These are phyloP conservation scores for Hymenoscyphus occultus DNA, from an alignment of 2,329 filamentous ascomycete genomes.

Conservation along the genomic window DNA sequence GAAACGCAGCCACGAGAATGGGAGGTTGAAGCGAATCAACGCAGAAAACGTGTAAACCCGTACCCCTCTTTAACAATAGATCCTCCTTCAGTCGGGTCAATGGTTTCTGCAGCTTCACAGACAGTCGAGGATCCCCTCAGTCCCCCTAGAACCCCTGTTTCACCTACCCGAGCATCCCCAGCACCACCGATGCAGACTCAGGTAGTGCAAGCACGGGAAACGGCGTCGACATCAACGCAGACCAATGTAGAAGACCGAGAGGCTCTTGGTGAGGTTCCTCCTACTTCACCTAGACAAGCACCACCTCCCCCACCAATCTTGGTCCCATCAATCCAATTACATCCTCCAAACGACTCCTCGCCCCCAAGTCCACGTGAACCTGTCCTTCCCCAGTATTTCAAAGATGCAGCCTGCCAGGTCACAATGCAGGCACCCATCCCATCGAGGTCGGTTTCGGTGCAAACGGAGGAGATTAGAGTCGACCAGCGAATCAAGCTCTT, in stretches of 20 bases:
- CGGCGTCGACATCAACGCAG: constrained; percentile 60
- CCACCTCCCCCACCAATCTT: constrained; percentile 44
- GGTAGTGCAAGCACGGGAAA: constrained; percentile 34
- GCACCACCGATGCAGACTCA: constrained; percentile 37
- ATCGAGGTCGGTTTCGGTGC: constrained; percentile 51
- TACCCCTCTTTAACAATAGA: constrained; percentile 46
- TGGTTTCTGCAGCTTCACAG: constrained; percentile 65
- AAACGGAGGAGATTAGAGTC: constrained; percentile 88
- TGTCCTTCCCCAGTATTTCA: constrained; percentile 75
- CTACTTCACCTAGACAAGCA: constrained; percentile 26
- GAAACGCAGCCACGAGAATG: constrained; percentile 41
- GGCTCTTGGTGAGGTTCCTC: constrained; percentile 1
- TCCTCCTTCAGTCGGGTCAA: constrained; percentile 43
- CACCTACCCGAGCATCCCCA: constrained; percentile 44
- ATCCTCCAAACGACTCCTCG: constrained; percentile 73
- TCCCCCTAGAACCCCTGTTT: constrained; percentile 63
- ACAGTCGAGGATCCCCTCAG: constrained; percentile 61
- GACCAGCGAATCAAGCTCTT: constrained; percentile 74
- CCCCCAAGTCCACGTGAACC: constrained; percentile 76
- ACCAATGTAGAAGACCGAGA: constrained; percentile 44
- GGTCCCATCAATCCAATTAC: constrained; percentile 87
- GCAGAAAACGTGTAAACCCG: constrained; percentile 64
- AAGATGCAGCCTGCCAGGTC: constrained; percentile 81
- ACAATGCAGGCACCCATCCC: constrained; percentile 46
- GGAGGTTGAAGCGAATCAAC: constrained; percentile 71